These are phyloP conservation scores for Medakamo hakoo DNA, from an alignment of 139 green algal species.

Conservation along the genomic window DNA sequence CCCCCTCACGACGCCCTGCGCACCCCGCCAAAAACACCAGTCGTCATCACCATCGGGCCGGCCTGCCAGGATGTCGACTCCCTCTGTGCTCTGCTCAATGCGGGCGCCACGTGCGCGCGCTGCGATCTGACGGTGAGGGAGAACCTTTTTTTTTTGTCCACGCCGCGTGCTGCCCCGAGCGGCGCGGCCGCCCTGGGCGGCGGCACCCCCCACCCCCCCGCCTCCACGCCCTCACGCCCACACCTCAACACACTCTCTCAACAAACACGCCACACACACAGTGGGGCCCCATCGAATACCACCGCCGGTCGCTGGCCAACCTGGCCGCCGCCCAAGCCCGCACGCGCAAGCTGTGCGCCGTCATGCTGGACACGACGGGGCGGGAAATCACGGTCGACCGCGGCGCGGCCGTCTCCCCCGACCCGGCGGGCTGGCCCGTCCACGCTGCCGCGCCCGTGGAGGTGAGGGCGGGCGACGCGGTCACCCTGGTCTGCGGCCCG, in stretches of 20 bases:
- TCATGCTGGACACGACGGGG: conserved; percentile 64
- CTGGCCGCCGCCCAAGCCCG: conserved; percentile 38
- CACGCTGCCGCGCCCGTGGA: conserved; percentile 19
- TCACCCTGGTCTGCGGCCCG: not conserved
- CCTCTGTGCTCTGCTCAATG: conserved; percentile 38
- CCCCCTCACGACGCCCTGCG: not conserved
- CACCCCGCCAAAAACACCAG: conserved; percentile 5
- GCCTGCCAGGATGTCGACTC: conserved; percentile 38
- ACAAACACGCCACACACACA: conserved; percentile 7
- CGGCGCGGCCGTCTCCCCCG: conserved; percentile 1
- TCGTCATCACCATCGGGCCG: conserved; percentile 61
- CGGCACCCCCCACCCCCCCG: not conserved
- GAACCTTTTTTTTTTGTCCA: not conserved
- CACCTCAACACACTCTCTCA: not conserved
- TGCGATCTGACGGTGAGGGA: conserved; percentile 60
- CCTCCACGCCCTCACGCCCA: not conserved
- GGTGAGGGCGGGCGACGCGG: not conserved
- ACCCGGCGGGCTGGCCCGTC: conserved; percentile 44
- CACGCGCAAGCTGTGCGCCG: conserved; percentile 50
- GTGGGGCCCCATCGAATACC: conserved; percentile 36
- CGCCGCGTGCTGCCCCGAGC: not conserved
- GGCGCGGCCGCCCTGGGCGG: not conserved
- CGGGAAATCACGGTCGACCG: conserved; percentile 23
- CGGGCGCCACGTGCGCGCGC: conserved; percentile 48
- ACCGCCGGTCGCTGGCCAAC: conserved; percentile 51